A percentile compares a stretch with the other conserved stretches of the same genome.
Evolutionary conservation across 2,329 filamentous ascomycete genomes (phyloP).

Genomic region (Hypoxylon sp.): DNA sequence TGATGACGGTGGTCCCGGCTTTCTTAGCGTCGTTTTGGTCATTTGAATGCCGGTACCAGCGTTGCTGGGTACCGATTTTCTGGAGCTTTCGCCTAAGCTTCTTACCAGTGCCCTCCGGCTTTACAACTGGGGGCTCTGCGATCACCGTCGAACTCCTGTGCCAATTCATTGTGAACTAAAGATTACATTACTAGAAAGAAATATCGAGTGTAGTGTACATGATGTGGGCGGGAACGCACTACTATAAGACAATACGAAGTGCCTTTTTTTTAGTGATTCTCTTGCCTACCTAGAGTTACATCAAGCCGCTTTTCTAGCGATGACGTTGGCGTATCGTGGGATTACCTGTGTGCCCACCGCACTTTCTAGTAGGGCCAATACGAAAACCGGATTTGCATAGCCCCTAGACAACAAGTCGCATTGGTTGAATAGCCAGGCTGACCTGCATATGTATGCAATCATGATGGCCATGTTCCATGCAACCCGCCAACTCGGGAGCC

Average conservation of each 20-base stretch:
- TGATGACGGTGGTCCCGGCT: conserved; percentile 26
- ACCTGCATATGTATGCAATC: conserved; percentile 44
- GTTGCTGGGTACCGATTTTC: conserved; percentile 50
- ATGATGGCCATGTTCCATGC: conserved; percentile 36
- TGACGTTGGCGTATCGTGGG: conserved; percentile 48
- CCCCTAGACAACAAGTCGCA: conserved; percentile 38
- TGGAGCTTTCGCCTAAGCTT: conserved; percentile 54
- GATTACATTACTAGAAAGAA: conserved; percentile 34
- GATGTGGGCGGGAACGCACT: conserved; percentile 25
- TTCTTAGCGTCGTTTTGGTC: conserved; percentile 47
- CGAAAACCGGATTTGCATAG: conserved; percentile 53
- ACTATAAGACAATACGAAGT: conserved; percentile 40
- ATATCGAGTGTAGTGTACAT: conserved; percentile 5
- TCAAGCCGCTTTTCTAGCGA: conserved; percentile 33
- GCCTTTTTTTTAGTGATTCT: conserved; percentile 35
- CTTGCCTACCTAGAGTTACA: conserved; percentile 44
- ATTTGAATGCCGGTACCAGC: conserved; percentile 41
- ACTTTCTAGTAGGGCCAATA: conserved; percentile 48
- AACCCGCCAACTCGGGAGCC: conserved; percentile 41
- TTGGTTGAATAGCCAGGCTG: conserved; percentile 31
- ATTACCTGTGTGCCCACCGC: conserved; percentile 38
- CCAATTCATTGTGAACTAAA: conserved; percentile 48
- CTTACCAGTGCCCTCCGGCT: conserved; percentile 49
- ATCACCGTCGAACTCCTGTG: conserved; percentile 46
- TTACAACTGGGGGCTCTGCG: conserved; percentile 40